phyloP scores from a whole-genome alignment of 768 basidiomycete genomes.

The Tephrocybe sp. region DNA sequence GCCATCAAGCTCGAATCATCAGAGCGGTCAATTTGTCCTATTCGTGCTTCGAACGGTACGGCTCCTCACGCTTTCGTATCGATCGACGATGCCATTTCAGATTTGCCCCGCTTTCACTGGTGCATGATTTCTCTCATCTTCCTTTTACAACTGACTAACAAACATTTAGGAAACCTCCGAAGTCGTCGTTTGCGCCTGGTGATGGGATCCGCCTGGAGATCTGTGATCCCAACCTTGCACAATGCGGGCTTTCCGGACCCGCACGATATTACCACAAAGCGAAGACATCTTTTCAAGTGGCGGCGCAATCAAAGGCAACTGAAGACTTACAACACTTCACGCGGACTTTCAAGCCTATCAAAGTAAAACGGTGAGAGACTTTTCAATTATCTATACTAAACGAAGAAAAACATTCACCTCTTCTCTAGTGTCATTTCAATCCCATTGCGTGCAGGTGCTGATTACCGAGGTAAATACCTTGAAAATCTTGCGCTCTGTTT shows the following conservation, averaged over 20 bases:
- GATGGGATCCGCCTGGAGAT: conserved; percentile 35
- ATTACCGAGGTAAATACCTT: conserved; percentile 54
- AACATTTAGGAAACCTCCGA: conserved; percentile 36
- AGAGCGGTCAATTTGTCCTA: conserved; percentile 38
- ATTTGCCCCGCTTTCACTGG: conserved; percentile 78
- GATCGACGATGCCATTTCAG: conserved; percentile 72
- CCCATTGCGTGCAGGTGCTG: conserved; percentile 56
- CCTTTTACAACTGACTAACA: neutral
- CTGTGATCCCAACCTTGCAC: conserved; percentile 27
- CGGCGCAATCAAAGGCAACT: conserved; percentile 44
- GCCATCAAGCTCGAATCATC: conserved; percentile 47
- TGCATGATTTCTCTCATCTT: conserved; percentile 26
- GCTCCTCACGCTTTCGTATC: conserved; percentile 60
- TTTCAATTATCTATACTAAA: too few relatives aligned
- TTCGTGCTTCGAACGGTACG: conserved; percentile 46
- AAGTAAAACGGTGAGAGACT: conserved; percentile 52
- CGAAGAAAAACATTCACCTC: neutral
- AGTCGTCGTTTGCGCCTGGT: conserved; percentile 19
- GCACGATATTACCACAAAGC: conserved; percentile 34
- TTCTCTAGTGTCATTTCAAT: conserved; percentile 57
- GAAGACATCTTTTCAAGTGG: conserved; percentile 44
- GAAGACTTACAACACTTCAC: conserved; percentile 71
- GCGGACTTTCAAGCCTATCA: conserved; percentile 44
- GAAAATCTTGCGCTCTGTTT: neutral
- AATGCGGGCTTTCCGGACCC: conserved; percentile 36